Conservation (phyloP, 108 stramenopile species). For the Conticribra weissflogii region DNA sequence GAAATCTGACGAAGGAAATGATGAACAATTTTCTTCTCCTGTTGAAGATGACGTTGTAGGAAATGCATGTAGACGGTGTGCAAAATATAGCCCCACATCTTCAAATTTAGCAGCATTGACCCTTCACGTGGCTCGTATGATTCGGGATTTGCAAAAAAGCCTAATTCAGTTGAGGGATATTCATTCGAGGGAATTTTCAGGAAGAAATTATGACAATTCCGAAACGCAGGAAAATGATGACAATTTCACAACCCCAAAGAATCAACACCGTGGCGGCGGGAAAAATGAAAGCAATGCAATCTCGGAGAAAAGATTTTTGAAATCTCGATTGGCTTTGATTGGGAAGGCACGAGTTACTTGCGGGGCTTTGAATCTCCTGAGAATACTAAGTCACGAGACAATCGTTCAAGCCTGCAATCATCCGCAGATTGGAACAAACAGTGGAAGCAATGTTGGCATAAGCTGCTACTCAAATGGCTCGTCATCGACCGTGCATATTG, state of each 20-base stretch:
- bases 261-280: background rate
- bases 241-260: background rate
- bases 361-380: conserved; percentile 66
- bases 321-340: conserved; percentile 64
- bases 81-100: conserved; percentile 55
- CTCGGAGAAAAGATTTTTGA: conserved; percentile 33
- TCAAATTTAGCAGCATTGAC: conserved; percentile 79
- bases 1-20: background rate
- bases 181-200: background rate
- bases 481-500: conserved; percentile 13
- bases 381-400: conserved; percentile 60
- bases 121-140: conserved; percentile 73
- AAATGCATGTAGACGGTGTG: conserved; percentile 58
- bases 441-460: conserved; percentile 32
- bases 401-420: conserved; percentile 47
- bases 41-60: conserved; percentile 40
- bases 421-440: conserved; percentile 8
- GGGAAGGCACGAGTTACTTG: conserved; percentile 81
- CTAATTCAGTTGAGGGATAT: conserved; percentile 10
- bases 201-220: background rate
- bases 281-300: background rate
- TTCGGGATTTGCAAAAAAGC: conserved; percentile 54
- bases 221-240: background rate
- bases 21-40: background rate
- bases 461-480: conserved; percentile 30